A percentile compares a stretch with the other conserved stretches of the same genome.
phyloP scores from a whole-genome alignment of 2,329 filamentous ascomycete genomes.

The Tolypocladium pustulatum region DNA sequence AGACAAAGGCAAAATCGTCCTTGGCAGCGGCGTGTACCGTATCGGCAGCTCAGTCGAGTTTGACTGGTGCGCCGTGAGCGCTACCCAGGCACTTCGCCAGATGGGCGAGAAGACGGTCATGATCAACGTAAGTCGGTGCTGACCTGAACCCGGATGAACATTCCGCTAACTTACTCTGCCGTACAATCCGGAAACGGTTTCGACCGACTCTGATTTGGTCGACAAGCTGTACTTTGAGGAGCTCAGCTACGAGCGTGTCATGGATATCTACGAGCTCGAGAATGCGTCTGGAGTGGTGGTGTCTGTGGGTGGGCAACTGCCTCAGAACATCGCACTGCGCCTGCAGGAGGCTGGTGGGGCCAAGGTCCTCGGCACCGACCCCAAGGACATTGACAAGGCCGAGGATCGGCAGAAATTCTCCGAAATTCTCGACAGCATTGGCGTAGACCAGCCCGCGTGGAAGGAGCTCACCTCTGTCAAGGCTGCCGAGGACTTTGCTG shows the following conservation, averaged over 20 bases:
- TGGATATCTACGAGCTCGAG: slow-evolving; percentile 98
- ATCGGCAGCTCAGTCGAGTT: slow-evolving; percentile 98
- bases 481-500: slow-evolving; percentile 79
- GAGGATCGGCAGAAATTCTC: slow-evolving; percentile 99
- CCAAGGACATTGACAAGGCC: slow-evolving; percentile 91
- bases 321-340: slow-evolving; percentile 92
- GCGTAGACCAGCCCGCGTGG: slow-evolving; percentile 94
- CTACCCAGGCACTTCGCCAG: slow-evolving; percentile 68
- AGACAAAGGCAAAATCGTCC: slow-evolving; percentile 79
- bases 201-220: slow-evolving; percentile 78
- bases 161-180: background rate
- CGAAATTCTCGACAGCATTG: slow-evolving; percentile 91
- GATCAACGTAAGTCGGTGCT: slow-evolving; percentile 67
- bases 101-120: slow-evolving; percentile 97
- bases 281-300: slow-evolving; percentile 78
- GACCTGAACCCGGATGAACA: background rate
- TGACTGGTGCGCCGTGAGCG: slow-evolving; percentile 94
- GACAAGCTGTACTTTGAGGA: slow-evolving; percentile 97
- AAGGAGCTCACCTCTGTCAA: slow-evolving; percentile 87
- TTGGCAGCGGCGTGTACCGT: slow-evolving; percentile 92
- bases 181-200: slow-evolving; percentile 72
- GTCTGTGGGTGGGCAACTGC: slow-evolving; percentile 89
- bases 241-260: slow-evolving; percentile 90
- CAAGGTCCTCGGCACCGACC: slow-evolving; percentile 85
- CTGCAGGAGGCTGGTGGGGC: slow-evolving; percentile 86